Base-by-base conservation (phyloP, 2,329 filamentous ascomycete species). In the Hymenoscyphus occultus region DNA sequence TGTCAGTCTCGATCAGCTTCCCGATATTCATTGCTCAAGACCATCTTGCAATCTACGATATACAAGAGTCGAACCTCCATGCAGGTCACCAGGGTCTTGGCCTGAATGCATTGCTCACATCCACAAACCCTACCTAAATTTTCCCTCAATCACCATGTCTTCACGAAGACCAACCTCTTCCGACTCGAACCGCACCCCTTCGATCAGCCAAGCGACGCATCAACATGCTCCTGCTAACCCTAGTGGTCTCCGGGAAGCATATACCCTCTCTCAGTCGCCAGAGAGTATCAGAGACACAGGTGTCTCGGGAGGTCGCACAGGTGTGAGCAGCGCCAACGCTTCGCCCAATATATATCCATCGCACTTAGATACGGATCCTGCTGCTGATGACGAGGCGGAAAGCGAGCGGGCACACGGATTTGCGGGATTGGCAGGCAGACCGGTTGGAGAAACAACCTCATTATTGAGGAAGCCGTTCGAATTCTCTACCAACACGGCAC, bases 401-500 rank as follows among this genome's bases (percentile, higher is more conserved):
- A 67, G 67, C 39, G 67, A 51, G 31, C 42, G 61, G 12, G 16
- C 59, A 39, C 61, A 59, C 28, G 66, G 61, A 28, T 16, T 64
- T 22, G 54, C 39, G 22, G 65, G 65, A 12, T 54, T 65, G 16
- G 66, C 63, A 1, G 59, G 57, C 35, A 71, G 67, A 40, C 45
- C 39, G 10, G 66, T 77, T 7, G 77, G 76, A 68, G 86, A 88
- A 71, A 80, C 79, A 2, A 85, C 84, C 1, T 79, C 83, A 2
- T 76, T 88, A 32, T 78, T 86, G 13, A 10, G 82, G 81, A 22
- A 75, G 76, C 62, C 74, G 1, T 71, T 73, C 51, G 74, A 76
- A 61, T 66, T 73, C 45, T 62, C 70, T 5, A 42, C 62, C 2
- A 61, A 64, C 39, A 60, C 70, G 32, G 69, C 70, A 14, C 73